These are phyloP conservation scores for Penicillium cinerascens DNA, from an alignment of 495 filamentous ascomycete genomes.

Conservation along the genomic window DNA sequence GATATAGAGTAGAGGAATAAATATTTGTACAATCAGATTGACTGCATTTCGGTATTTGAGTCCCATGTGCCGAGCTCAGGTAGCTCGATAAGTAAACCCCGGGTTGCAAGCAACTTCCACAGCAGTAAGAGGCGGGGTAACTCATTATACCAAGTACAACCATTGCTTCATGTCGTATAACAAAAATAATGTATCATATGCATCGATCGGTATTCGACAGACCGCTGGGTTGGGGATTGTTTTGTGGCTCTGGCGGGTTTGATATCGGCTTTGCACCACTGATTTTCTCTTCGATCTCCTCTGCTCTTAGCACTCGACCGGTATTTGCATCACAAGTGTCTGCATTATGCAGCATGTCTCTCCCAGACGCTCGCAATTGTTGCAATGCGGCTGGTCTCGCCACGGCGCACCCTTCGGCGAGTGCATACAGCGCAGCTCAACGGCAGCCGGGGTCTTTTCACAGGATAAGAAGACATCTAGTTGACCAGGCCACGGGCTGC, in stretches of 20 bases:
- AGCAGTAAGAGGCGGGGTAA: conserved; percentile 6
- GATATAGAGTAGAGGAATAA: conserved; percentile 5
- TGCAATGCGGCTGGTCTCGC: conserved; percentile 23
- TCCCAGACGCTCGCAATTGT: conserved; percentile 21
- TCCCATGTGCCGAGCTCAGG: no score
- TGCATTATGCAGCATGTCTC: conserved; percentile 16
- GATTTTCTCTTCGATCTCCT: neutral
- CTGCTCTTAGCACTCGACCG: conserved; percentile 1
- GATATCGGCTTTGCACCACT: neutral
- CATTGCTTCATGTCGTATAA: no score
- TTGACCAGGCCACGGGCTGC: neutral
- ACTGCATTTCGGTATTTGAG: conserved; percentile 17
- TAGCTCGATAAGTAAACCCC: neutral
- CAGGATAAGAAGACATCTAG: conserved; percentile 1
- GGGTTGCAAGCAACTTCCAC: neutral
- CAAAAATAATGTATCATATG: no score
- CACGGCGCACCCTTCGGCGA: conserved; percentile 27
- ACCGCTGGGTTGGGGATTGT: neutral
- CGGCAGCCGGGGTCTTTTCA: conserved; percentile 22
- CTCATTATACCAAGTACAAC: no score
- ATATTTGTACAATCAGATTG: conserved; percentile 19
- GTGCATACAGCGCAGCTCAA: conserved; percentile 25
- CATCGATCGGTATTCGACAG: no score
- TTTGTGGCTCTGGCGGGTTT: neutral
- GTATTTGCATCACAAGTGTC: conserved; percentile 6